Evolutionary conservation across 179 eudicot species (phyloP).

Genomic region (Spinacia oleracea): DNA sequence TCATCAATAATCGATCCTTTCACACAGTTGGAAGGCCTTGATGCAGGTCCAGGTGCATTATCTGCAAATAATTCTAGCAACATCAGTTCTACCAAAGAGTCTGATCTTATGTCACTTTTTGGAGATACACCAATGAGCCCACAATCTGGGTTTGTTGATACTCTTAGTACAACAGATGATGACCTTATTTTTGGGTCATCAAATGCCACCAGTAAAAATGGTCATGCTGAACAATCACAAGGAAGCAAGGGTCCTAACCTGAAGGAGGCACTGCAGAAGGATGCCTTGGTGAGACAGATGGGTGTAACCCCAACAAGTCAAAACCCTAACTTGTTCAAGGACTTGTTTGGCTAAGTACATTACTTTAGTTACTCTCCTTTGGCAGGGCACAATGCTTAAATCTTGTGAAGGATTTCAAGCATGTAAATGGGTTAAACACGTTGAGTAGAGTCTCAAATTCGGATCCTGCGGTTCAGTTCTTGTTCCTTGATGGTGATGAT

Average conservation of each 20-base stretch:
- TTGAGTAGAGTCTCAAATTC: background rate
- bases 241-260: constrained; percentile 64
- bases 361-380: background rate
- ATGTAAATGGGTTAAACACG: constrained; percentile 1
- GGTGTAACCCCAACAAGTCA: constrained; percentile 81
- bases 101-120: constrained; percentile 57
- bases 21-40: constrained; percentile 85
- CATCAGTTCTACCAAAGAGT: constrained; percentile 36
- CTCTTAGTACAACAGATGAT: constrained; percentile 19
- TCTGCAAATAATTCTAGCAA: constrained; percentile 37
- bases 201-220: constrained; percentile 27
- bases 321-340: constrained; percentile 89
- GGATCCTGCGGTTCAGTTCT: constrained; percentile 9
- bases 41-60: constrained; percentile 36
- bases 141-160: constrained; percentile 28
- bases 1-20: constrained; percentile 59
- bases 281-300: constrained; percentile 84
- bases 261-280: constrained; percentile 73
- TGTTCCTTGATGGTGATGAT: constrained; percentile 22
- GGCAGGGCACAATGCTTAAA: constrained; percentile 13
- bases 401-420: constrained; percentile 15
- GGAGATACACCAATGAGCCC: constrained; percentile 43
- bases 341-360: constrained; percentile 62
- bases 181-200: constrained; percentile 38
- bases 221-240: constrained; percentile 36